Evolutionary conservation across 2,329 filamentous ascomycete genomes (phyloP).

Genomic region (Parastagonospora nodorum): DNA sequence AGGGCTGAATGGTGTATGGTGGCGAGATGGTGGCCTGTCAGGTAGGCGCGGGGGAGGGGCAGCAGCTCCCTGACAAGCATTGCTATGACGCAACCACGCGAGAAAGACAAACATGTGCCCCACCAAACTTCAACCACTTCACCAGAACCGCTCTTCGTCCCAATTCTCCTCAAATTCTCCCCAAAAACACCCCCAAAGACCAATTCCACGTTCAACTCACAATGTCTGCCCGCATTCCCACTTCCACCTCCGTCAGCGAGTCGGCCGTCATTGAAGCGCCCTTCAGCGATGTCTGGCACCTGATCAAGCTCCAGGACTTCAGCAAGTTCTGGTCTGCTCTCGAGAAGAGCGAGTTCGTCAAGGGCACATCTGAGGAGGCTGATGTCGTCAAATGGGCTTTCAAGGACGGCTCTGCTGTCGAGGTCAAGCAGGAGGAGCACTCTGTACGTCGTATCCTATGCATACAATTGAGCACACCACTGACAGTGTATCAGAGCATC

Average conservation of each 20-base stretch:
- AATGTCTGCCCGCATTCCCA: constrained; percentile 59
- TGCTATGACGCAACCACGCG: constrained; percentile 20
- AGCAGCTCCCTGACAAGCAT: constrained; percentile 18
- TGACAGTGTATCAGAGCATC: constrained; percentile 57
- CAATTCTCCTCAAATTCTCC: background rate
- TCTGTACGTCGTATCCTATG: constrained; percentile 55
- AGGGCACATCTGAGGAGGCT: constrained; percentile 66
- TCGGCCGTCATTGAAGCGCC: constrained; percentile 71
- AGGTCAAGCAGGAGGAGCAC: constrained; percentile 79
- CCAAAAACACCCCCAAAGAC: constrained; percentile 1
- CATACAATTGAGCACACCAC: background rate
- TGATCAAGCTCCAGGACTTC: constrained; percentile 75
- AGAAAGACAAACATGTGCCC: constrained; percentile 15
- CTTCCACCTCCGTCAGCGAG: constrained; percentile 69
- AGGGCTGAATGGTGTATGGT: constrained; percentile 10
- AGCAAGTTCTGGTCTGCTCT: constrained; percentile 69
- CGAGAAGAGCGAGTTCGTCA: constrained; percentile 65
- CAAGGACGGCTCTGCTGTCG: constrained; percentile 69
- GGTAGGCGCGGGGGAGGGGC: constrained; percentile 31
- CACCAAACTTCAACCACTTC: constrained; percentile 19
- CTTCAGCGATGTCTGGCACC: constrained; percentile 71
- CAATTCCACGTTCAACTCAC: constrained; percentile 13
- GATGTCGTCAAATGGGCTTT: constrained; percentile 73
- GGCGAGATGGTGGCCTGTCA: constrained; percentile 11
- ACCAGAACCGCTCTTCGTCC: constrained; percentile 5